phyloP scores from a whole-genome alignment of 23 red algal genomes.

The Agarophyton chilense region DNA sequence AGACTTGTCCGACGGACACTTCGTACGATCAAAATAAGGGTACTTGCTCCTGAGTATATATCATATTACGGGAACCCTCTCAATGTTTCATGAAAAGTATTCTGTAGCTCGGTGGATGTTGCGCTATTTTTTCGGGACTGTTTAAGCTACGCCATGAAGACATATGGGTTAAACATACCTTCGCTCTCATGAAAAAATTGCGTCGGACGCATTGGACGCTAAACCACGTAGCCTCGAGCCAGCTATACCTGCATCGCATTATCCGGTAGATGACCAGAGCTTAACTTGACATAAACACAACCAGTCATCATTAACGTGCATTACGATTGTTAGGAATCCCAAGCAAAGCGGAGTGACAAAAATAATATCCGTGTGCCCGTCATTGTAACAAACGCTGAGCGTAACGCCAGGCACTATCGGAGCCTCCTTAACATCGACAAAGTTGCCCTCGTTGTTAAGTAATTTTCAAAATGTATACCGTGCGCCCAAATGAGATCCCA shows the following conservation, averaged over 20 bases:
- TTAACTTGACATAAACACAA: background rate
- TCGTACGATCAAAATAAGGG: background rate
- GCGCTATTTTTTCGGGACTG: background rate
- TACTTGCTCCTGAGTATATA: background rate
- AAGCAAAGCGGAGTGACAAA: no score
- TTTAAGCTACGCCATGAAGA: background rate
- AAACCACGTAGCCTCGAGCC: no score
- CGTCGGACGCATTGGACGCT: no score
- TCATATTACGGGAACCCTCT: no score
- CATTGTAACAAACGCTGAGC: slow-evolving; percentile 69
- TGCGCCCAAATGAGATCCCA: background rate
- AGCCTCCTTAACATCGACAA: slow-evolving; percentile 25
- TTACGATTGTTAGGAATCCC: no score
- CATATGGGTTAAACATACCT: no score
- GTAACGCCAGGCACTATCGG: slow-evolving; percentile 43
- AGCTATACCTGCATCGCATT: background rate
- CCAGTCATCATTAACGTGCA: background rate
- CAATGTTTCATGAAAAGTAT: no score
- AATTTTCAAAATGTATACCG: slow-evolving; percentile 1
- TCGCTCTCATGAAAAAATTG: no score
- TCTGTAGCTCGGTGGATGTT: no score
- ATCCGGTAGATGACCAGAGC: background rate
- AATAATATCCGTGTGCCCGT: slow-evolving; percentile 60
- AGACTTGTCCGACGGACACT: background rate
- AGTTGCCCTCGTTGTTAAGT: slow-evolving; percentile 46